Conservation (phyloP, 257 asterid genomes). For the Nicotiana tomentosiformis region DNA sequence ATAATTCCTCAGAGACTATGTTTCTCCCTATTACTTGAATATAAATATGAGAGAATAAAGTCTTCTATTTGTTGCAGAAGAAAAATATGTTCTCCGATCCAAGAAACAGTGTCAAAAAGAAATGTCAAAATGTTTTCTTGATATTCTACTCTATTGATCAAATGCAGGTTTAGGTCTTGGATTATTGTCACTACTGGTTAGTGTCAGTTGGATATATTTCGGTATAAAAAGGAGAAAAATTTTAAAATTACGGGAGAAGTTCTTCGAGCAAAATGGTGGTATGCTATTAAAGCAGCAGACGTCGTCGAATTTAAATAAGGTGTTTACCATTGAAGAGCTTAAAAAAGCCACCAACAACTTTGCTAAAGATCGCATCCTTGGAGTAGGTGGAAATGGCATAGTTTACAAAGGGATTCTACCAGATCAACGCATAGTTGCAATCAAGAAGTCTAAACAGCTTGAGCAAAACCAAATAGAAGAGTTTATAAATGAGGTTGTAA, state of each 20-base stretch:
- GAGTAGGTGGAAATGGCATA: background rate
- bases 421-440: background rate
- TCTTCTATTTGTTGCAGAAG: background rate
- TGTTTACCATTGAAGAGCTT: background rate
- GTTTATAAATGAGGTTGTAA: background rate
- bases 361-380: background rate
- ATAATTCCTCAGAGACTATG: background rate
- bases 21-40: background rate
- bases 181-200: background rate
- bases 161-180: background rate
- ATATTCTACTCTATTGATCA: background rate
- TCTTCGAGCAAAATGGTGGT: background rate
- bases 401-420: background rate
- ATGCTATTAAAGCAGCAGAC: background rate
- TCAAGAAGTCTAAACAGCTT: background rate
- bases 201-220: background rate
- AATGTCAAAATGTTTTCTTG: background rate
- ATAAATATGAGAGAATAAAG: background rate
- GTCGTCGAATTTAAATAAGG: background rate
- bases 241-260: background rate
- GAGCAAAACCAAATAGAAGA: background rate
- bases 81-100: background rate
- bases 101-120: background rate
- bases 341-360: background rate
- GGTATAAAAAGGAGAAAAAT: background rate